These are phyloP conservation scores for Tetrahymena malaccensis DNA, from an alignment of 73 alveolate species.

Conservation along the genomic window DNA sequence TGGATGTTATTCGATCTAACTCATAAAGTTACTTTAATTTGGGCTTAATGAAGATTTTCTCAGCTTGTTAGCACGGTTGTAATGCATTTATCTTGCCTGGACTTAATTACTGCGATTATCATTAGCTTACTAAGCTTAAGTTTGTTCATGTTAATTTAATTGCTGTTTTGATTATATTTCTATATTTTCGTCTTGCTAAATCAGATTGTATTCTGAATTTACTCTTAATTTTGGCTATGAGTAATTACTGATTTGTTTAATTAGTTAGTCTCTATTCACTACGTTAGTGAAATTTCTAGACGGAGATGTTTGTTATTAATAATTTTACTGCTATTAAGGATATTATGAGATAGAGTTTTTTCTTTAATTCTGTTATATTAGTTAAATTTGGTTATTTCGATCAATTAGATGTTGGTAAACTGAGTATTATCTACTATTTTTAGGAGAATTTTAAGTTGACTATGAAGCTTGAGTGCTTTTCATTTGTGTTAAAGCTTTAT, in stretches of 20 bases:
- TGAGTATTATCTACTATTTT: background rate
- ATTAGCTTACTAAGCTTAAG: background rate
- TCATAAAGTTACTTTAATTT: background rate
- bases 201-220: background rate
- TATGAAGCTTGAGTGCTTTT: background rate
- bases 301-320: background rate
- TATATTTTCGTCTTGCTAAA: background rate
- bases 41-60: background rate
- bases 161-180: background rate
- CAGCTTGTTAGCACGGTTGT: background rate
- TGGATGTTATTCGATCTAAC: background rate
- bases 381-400: background rate
- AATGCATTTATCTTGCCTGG: background rate
- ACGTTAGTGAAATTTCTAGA: background rate
- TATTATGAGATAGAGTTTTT: background rate
- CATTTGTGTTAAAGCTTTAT: background rate
- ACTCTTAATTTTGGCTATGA: background rate
- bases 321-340: background rate
- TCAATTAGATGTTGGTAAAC: background rate
- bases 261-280: background rate
- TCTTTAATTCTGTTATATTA: background rate
- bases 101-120: background rate
- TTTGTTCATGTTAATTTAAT: background rate
- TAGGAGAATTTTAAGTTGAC: background rate
- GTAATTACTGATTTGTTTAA: background rate